phyloP scores from a whole-genome alignment of 345 rosid genomes.

The Sisymbrium irio region DNA sequence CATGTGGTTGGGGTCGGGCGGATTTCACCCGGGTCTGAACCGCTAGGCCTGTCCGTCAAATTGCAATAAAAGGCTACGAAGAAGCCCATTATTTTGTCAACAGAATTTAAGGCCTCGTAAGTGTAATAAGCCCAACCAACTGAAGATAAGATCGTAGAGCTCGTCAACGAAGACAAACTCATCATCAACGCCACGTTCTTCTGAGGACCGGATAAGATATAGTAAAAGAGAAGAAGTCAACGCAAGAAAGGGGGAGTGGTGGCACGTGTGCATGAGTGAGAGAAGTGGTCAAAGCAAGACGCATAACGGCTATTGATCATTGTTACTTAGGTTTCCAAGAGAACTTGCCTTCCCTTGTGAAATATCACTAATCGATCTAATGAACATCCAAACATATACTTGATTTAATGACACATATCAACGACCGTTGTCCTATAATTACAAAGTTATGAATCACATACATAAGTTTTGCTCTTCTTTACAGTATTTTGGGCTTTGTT shows the following conservation, averaged over 20 bases:
- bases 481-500: neutral
- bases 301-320: no score
- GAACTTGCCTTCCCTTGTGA: neutral
- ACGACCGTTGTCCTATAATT: neutral
- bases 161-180: neutral
- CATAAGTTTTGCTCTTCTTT: slow-evolving; percentile 19
- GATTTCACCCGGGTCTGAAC: neutral
- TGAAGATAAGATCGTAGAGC: neutral
- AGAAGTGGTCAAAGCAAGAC: no score
- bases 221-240: neutral
- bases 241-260: no score
- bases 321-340: neutral
- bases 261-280: no score
- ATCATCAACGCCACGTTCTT: neutral
- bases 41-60: neutral
- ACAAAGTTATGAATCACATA: slow-evolving; percentile 3
- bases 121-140: neutral
- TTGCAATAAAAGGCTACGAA: no score
- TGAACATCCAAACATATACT: neutral
- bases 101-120: neutral
- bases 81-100: neutral
- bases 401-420: neutral
- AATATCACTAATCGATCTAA: neutral
- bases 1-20: no score
- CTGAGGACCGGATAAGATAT: neutral